Percentiles rank a stretch among this genome's conserved stretches.
phyloP scores from a whole-genome alignment of 164 flowering plant genomes.

The Annona cherimola region DNA sequence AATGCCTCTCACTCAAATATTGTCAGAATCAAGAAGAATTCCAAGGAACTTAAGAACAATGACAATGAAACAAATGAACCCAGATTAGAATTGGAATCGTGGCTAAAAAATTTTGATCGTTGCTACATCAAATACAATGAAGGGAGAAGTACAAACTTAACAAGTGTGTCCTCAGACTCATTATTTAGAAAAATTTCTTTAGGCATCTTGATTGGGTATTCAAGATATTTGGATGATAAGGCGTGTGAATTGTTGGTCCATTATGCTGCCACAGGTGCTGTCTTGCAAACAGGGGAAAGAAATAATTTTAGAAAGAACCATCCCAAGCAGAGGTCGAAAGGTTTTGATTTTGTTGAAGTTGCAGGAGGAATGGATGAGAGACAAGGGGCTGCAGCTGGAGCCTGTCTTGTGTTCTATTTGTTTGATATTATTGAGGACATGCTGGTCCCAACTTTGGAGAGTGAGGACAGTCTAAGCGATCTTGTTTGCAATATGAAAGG shows the following conservation, averaged over 20 bases:
- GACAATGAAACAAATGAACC: slow-evolving; percentile 8
- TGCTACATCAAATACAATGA: slow-evolving; percentile 11
- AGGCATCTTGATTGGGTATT: slow-evolving; percentile 49
- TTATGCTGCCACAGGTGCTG: slow-evolving; percentile 53
- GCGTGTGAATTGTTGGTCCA: slow-evolving; percentile 54
- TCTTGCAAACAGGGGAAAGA: slow-evolving; percentile 15
- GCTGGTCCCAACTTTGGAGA: slow-evolving; percentile 33
- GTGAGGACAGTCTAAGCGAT: slow-evolving; percentile 34
- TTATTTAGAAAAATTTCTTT: slow-evolving; percentile 44
- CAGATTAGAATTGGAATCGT: slow-evolving; percentile 20
- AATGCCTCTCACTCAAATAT: slow-evolving; percentile 11
- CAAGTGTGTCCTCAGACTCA: slow-evolving; percentile 16
- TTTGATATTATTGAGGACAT: slow-evolving; percentile 49
- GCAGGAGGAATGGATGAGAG: slow-evolving; percentile 14
- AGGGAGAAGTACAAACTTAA: slow-evolving; percentile 5
- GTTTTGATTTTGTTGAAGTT: background rate
- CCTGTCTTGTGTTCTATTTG: slow-evolving; percentile 42
- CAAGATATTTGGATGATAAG: slow-evolving; percentile 26
- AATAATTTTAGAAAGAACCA: slow-evolving; percentile 16
- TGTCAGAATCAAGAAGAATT: slow-evolving; percentile 26
- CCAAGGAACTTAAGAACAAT: slow-evolving; percentile 30
- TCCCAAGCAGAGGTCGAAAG: slow-evolving; percentile 10
- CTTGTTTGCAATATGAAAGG: slow-evolving; percentile 36
- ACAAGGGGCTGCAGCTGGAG: slow-evolving; percentile 40
- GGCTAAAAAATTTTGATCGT: slow-evolving; percentile 45